Conservation (phyloP, 139 green algal genomes). For the Tetraselmis chui region DNA sequence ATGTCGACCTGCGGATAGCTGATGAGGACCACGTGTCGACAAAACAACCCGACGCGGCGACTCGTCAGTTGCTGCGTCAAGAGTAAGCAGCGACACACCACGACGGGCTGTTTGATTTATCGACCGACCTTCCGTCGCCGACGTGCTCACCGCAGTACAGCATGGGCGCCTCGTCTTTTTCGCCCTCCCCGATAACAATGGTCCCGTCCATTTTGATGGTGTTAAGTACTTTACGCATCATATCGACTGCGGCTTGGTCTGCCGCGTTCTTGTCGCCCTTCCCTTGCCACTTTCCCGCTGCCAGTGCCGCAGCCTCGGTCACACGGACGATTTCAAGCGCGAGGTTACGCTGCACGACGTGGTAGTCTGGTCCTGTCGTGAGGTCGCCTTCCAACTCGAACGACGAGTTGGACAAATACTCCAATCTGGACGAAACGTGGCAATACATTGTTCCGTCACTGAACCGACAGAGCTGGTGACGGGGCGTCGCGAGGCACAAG, state of each 20-base stretch:
- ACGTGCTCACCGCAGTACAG: constrained; percentile 40
- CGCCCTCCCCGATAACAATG: constrained; percentile 77
- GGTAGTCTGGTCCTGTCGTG: constrained; percentile 28
- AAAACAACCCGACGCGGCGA: no score
- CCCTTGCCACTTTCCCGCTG: constrained; percentile 42
- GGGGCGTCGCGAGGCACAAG: no score
- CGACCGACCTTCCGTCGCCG: constrained; percentile 31
- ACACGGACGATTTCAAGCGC: constrained; percentile 77
- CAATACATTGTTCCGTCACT: no score
- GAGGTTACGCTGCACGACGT: constrained; percentile 60
- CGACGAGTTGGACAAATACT: not conserved
- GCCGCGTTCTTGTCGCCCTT: constrained; percentile 78
- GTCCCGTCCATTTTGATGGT: constrained; percentile 59
- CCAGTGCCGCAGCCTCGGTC: constrained; percentile 72
- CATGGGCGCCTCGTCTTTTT: constrained; percentile 61
- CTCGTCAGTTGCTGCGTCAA: no score
- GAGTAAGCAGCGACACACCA: no score
- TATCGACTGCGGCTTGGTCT: constrained; percentile 76
- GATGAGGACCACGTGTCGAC: no score
- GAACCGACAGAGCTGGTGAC: no score
- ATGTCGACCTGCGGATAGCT: constrained; percentile 51
- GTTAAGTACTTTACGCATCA: constrained; percentile 74
- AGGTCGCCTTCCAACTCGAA: not conserved
- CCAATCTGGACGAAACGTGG: no score
- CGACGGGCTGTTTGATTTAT: no score